Evolutionary conservation across 148 eudicot genomes (phyloP).

Genomic region (Heliamphora exappendiculata): DNA sequence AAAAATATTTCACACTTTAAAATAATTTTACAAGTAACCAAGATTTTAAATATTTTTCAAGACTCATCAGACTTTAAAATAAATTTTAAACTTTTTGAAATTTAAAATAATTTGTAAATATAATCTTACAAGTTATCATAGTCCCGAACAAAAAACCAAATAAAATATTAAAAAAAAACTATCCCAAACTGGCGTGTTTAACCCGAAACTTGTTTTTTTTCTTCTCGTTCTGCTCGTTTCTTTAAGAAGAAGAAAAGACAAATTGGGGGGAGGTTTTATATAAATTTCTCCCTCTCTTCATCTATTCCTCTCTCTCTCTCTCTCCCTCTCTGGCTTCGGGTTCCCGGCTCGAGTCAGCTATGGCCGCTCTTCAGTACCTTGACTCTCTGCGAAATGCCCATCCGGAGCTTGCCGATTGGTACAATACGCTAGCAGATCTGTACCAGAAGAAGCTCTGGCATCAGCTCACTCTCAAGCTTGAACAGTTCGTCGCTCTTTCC

Average conservation of each 20-base stretch:
- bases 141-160: too few species aligned
- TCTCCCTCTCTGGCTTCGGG: not conserved
- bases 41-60: too few species aligned
- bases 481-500: constrained; percentile 73
- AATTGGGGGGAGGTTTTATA: not conserved
- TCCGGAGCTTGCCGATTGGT: constrained; percentile 87
- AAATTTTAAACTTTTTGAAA: too few species aligned
- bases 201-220: too few species aligned
- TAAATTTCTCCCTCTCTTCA: too few species aligned
- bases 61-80: too few species aligned
- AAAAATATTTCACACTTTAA: too few species aligned
- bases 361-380: constrained; percentile 74
- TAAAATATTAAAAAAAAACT: too few species aligned
- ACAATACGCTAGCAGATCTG: constrained; percentile 67
- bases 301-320: not conserved
- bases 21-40: too few species aligned
- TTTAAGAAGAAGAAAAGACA: not conserved
- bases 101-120: too few species aligned
- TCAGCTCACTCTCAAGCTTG: constrained; percentile 83
- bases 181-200: too few species aligned
- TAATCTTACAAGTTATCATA: too few species aligned
- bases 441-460: constrained; percentile 98
- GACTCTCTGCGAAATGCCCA: constrained; percentile 50
- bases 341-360: constrained; percentile 13
- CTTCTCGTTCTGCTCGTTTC: not conserved